These are phyloP conservation scores for Cladosporium sp. DNA, from an alignment of 2,329 filamentous ascomycete genomes.

Conservation along the genomic window DNA sequence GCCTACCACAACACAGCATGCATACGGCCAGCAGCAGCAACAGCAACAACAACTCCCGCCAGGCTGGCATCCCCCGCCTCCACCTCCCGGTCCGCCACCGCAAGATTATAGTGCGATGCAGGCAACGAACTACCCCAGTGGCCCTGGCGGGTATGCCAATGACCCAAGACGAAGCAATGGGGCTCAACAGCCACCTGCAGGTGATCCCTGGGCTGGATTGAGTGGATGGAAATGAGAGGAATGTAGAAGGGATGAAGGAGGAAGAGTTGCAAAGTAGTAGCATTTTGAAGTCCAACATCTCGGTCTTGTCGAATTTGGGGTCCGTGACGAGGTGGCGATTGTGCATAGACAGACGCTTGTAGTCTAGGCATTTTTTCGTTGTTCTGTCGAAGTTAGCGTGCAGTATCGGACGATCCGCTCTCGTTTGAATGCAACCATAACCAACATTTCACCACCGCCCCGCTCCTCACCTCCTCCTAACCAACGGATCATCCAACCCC, in stretches of 20 bases:
- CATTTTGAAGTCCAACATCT: not conserved
- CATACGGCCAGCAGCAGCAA: slow-evolving; percentile 59
- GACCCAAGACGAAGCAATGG: slow-evolving; percentile 46
- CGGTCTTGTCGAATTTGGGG: not conserved
- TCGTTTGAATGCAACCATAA: not conserved
- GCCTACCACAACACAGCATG: slow-evolving; percentile 58
- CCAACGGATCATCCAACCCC: slow-evolving; percentile 12
- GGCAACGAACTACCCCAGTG: slow-evolving; percentile 45
- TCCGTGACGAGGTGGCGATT: not conserved
- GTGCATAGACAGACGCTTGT: not conserved
- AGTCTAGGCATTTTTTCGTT: not conserved
- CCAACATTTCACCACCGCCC: too few relatives aligned
- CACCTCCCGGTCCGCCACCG: slow-evolving; percentile 65
- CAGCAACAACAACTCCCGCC: slow-evolving; percentile 55
- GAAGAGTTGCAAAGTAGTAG: not conserved
- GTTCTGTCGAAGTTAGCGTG: not conserved
- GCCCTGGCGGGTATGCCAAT: slow-evolving; percentile 59
- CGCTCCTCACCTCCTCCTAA: not conserved
- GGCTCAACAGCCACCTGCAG: slow-evolving; percentile 37
- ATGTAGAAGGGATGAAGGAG: too few relatives aligned
- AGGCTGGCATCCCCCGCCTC: slow-evolving; percentile 68
- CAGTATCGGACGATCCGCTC: not conserved
- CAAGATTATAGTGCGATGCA: slow-evolving; percentile 53
- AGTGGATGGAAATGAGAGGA: slow-evolving; percentile 64
- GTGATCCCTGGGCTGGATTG: slow-evolving; percentile 71